phyloP scores from a whole-genome alignment of 1,139 yeast species.

The Candida pseudoviswanathii region DNA sequence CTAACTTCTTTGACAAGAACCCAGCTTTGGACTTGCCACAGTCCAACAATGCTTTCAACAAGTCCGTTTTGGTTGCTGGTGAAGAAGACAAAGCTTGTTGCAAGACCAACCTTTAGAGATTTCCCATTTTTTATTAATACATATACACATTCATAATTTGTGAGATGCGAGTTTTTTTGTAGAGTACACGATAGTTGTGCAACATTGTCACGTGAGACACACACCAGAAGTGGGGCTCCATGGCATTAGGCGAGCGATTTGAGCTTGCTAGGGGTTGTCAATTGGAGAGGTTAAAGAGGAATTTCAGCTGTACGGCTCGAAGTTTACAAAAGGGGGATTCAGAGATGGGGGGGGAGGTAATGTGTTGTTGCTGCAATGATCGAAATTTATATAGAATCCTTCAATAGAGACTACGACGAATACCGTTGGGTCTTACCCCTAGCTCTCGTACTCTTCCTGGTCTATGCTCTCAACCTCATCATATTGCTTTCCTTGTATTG shows the following conservation, averaged over 20 bases:
- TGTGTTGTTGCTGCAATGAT: no score
- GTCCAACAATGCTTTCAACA: constrained; percentile 70
- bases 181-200: neutral
- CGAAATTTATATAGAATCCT: no score
- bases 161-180: neutral
- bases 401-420: no score
- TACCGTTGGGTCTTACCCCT: no score
- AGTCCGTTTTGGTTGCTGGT: constrained; percentile 50
- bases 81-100: constrained; percentile 41
- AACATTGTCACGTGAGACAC: neutral
- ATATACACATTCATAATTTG: neutral
- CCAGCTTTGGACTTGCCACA: constrained; percentile 86
- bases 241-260: neutral
- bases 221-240: neutral
- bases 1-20: constrained; percentile 77
- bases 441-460: neutral
- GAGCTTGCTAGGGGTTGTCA: neutral
- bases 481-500: neutral
- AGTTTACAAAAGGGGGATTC: no score
- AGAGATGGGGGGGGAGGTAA: no score
- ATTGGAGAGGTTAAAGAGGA: neutral
- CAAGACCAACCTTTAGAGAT: constrained; percentile 25
- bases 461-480: no score
- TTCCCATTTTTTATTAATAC: neutral
- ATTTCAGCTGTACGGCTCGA: no score